Evolutionary conservation across 768 basidiomycete genomes (phyloP), one percentile per base, ranked within the genome.

Genomic region (Rhodotorula toruloides): DNA sequence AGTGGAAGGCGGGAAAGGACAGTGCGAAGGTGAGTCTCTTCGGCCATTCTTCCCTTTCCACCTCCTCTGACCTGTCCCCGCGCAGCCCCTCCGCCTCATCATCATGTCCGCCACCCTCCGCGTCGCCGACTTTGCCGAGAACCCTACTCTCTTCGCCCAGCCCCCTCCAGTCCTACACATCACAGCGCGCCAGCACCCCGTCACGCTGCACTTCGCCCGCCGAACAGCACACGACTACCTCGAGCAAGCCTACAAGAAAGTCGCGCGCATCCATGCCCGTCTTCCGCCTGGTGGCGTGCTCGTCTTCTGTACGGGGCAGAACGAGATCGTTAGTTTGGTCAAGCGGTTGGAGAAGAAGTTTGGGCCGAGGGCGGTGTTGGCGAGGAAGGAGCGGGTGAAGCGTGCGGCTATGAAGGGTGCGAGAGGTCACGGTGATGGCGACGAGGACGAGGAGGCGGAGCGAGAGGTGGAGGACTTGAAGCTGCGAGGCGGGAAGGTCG

Each of bases 101-200:
- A 96, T 99, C 78, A 99, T 99, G 96, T 99, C 96, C 21, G 96
- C 96, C 7, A 98, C 96, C 0, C 84, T 98, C 11, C 89, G 92
- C 32, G 87, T 97, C 54, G 85, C 85, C 67, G 96, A 98, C 78
- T 98, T 99, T 72, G 85, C 88, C 3, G 85, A 88, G 65, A 98
- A 98, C 77, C 83, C 78, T 63, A 83, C 84, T 0, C 81, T 99
- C 3, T 99, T 99, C 78, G 67, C 85, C 0, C 80, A 81, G 2
- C 84, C 90, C 4, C 96, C 96, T n/a, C 96, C 96, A 0, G 84
- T 96, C 53, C 87, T 98, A 77, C 87, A 84, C 70, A 87, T 98
- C 61, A 81, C 87, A 36, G 89, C 89, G 3, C 88, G 96, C 31
- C 93, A 96, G 76, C 87, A 97, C 79, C 90, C 94, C 1, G 96